These are phyloP conservation scores for Stagonosporopsis chrysanthemi DNA, from an alignment of 2,329 filamentous ascomycete species.

Conservation along the genomic window DNA sequence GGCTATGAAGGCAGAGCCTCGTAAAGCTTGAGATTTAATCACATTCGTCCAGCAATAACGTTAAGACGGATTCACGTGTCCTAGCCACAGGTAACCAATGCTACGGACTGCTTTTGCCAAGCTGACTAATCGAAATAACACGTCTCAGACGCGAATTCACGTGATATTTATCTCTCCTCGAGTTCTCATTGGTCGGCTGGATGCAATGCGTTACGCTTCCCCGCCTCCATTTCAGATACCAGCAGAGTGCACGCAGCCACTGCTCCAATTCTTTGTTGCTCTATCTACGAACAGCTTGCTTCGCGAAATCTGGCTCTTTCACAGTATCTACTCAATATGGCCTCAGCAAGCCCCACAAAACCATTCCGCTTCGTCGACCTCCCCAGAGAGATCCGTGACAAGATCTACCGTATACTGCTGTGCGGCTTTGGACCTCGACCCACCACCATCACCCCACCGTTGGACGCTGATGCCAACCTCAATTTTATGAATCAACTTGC, in stretches of 20 bases:
- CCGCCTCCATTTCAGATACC: background rate
- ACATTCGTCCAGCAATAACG: too few species aligned
- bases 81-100: background rate
- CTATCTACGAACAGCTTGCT: too few species aligned
- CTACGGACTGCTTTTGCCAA: too few species aligned
- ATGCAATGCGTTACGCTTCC: background rate
- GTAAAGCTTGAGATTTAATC: too few species aligned
- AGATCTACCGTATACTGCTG: constrained; percentile 17
- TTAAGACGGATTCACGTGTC: too few species aligned
- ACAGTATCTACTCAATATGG: background rate
- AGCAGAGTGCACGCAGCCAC: background rate
- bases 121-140: background rate
- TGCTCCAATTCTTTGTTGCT: background rate
- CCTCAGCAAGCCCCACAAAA: background rate
- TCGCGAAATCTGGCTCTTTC: too few species aligned
- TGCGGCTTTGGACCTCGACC: constrained; percentile 13
- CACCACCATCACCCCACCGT: background rate
- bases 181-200: background rate
- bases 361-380: constrained; percentile 19
- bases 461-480: background rate
- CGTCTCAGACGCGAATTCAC: background rate
- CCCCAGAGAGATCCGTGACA: constrained; percentile 23
- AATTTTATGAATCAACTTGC: background rate
- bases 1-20: too few species aligned
- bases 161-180: background rate